A percentile compares a stretch with the other conserved stretches of the same genome.
Conservation (phyloP, 2,329 filamentous ascomycete species). For the Diaporthe batatas region DNA sequence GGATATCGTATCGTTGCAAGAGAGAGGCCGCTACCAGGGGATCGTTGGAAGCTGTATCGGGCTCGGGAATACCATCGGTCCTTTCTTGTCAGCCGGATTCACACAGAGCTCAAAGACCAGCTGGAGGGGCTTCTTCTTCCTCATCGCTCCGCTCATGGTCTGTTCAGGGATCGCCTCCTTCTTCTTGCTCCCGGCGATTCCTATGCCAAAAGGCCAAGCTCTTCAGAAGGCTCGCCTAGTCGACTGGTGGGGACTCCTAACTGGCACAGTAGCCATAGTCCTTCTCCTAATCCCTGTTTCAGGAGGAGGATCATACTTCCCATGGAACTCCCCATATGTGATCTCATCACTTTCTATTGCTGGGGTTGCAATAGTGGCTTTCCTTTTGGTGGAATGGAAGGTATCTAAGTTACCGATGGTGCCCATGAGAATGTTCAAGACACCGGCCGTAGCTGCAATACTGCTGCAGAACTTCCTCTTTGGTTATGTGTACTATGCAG, state of each 20-base stretch:
- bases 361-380: conserved; percentile 58
- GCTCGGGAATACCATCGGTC: conserved; percentile 60
- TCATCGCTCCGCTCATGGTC: conserved; percentile 60
- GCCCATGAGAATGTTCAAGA: conserved; percentile 58
- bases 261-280: conserved; percentile 64
- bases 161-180: conserved; percentile 57
- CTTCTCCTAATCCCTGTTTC: conserved; percentile 69
- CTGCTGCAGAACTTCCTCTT: conserved; percentile 67
- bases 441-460: conserved; percentile 61
- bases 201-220: conserved; percentile 57
- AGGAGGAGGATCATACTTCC: conserved; percentile 66
- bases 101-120: conserved; percentile 48
- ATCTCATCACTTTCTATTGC: conserved; percentile 69
- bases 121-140: conserved; percentile 56
- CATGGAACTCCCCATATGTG: conserved; percentile 65
- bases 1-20: conserved; percentile 53
- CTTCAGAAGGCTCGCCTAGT: conserved; percentile 61
- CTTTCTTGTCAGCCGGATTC: conserved; percentile 61
- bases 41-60: conserved; percentile 60
- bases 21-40: conserved; percentile 52
- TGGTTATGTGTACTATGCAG: conserved; percentile 65
- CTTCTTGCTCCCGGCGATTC: conserved; percentile 61
- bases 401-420: conserved; percentile 67
- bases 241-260: conserved; percentile 64
- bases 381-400: conserved; percentile 67